Evolutionary conservation across 495 filamentous ascomycete species (phyloP), one percentile per base, ranked within the genome.

Genomic region (Friedmanniomyces simplex): DNA sequence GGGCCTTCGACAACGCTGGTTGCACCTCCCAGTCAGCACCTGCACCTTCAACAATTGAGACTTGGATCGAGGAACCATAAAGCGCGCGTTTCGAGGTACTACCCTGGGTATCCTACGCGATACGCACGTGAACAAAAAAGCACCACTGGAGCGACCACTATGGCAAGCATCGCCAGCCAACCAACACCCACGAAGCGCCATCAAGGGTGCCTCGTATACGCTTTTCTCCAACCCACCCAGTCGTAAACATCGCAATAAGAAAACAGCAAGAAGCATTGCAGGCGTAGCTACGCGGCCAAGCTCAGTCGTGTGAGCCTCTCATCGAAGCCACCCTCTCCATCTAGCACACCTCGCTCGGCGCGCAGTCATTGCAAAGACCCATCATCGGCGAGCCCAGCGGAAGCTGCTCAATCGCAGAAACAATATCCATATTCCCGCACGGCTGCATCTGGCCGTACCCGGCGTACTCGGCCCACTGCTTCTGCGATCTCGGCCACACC

Each of bases 391-490:
- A 39, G 3, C 14, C 25, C 21, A 43, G 24, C 30, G 52, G 52
- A 26, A 54, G 2, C 39, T 41, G 39, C 37, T 57, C 55, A 37
- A 26, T 32, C 7, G 47, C 55, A 41, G n/a, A 16, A 10, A 43
- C 32, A 18, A 50, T 25, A 4, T 57, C 55, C 45, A 57, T 57
- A 20, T 50, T 57, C 4, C 55, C 55, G 32, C 55, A 57, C 16
- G 55, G 55, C 34, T 36, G 3, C 26, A 52, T 14, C 43, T 22
- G n/a, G 3, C 16, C 18, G 11, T 37, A 50, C 32, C 46, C 46
- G 8, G 50, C 56, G 28, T 32, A 34, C 41, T 58, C 56, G 1
- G 56, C 56, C 56, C 56, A 58, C 41, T 58, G 56, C 49, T 52
- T 52, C 39, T 32, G 21, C 34, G 48, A 52, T 25, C 25, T 25